Percentiles rank a stretch among this genome's conserved stretches.
Evolutionary conservation across 257 asterid genomes (phyloP).

Genomic region (Lavandula angustifolia): DNA sequence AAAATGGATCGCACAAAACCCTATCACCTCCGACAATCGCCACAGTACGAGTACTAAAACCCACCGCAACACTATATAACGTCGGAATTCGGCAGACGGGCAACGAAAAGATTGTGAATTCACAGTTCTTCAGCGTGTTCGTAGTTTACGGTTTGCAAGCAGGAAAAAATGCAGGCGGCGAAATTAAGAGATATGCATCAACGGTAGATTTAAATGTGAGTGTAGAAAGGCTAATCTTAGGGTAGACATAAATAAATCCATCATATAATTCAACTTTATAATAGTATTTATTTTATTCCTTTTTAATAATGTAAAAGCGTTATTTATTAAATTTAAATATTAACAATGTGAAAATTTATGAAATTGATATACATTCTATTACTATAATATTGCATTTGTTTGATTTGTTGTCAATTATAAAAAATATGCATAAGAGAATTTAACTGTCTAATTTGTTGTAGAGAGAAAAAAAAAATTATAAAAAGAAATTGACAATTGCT

Average conservation of each 20-base stretch:
- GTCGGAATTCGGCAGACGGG: conserved; percentile 1
- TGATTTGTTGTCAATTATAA: too few relatives aligned
- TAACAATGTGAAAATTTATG: too few relatives aligned
- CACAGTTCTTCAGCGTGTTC: conserved; percentile 14
- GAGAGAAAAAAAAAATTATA: too few relatives aligned
- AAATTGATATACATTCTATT: too few relatives aligned
- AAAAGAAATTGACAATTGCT: too few relatives aligned
- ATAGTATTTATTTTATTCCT: not conserved
- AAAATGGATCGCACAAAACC: conserved; percentile 46
- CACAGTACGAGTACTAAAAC: conserved; percentile 30
- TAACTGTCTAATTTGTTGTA: too few relatives aligned
- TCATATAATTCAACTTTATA: not conserved
- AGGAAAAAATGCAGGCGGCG: conserved; percentile 47
- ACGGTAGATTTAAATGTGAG: conserved; percentile 25
- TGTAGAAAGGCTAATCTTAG: conserved; percentile 34
- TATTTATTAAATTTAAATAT: too few relatives aligned
- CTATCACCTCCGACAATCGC: conserved; percentile 53
- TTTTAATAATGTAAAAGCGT: not conserved
- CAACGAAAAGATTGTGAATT: conserved; percentile 18
- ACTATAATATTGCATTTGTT: too few relatives aligned
- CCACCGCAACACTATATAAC: conserved; percentile 14
- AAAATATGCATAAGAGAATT: too few relatives aligned
- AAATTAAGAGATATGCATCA: conserved; percentile 32
- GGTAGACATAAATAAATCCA: conserved; percentile 23
- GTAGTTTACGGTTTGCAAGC: conserved; percentile 27